These are phyloP conservation scores for Craterostigma plantagineum DNA, from an alignment of 257 asterid species.

Conservation along the genomic window DNA sequence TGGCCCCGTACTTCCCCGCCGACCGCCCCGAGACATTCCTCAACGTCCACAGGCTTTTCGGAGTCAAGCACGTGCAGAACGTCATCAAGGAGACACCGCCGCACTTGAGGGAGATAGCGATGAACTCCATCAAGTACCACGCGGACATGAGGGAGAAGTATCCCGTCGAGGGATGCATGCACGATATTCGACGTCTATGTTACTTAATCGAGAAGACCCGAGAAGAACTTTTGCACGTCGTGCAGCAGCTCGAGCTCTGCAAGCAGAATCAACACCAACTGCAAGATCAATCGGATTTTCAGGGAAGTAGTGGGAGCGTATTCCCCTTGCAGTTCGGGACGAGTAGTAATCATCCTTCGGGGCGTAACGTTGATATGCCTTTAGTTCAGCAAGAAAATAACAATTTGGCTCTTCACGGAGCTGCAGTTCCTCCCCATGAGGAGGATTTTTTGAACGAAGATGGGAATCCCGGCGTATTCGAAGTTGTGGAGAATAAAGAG, in stretches of 20 bases:
- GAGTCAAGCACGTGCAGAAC: conserved; percentile 45
- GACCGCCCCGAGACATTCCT: conserved; percentile 50
- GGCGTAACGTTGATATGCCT: too few relatives aligned
- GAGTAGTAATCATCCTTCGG: too few relatives aligned
- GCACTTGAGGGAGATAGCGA: conserved; percentile 23
- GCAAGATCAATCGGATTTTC: too few relatives aligned
- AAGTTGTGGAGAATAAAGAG: too few relatives aligned
- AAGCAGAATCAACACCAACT: conserved; percentile 10
- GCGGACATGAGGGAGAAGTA: conserved; percentile 42
- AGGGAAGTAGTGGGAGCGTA: too few relatives aligned
- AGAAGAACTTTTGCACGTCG: conserved; percentile 43
- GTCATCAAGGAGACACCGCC: conserved; percentile 29
- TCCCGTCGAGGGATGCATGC: conserved; percentile 55
- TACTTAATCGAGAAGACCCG: conserved; percentile 27
- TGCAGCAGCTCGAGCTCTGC: conserved; percentile 30
- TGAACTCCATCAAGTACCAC: conserved; percentile 51
- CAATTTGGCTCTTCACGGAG: too few relatives aligned
- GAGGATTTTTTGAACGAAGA: too few relatives aligned
- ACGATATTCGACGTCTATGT: conserved; percentile 30
- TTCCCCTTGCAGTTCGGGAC: too few relatives aligned
- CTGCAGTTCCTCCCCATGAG: too few relatives aligned
- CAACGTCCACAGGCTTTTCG: conserved; percentile 63
- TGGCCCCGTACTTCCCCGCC: conserved; percentile 70
- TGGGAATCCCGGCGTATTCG: too few relatives aligned
- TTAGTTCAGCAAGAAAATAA: too few relatives aligned